These are phyloP conservation scores for Solanum tacnaense DNA, from an alignment of 257 asterid genomes.

Conservation along the genomic window DNA sequence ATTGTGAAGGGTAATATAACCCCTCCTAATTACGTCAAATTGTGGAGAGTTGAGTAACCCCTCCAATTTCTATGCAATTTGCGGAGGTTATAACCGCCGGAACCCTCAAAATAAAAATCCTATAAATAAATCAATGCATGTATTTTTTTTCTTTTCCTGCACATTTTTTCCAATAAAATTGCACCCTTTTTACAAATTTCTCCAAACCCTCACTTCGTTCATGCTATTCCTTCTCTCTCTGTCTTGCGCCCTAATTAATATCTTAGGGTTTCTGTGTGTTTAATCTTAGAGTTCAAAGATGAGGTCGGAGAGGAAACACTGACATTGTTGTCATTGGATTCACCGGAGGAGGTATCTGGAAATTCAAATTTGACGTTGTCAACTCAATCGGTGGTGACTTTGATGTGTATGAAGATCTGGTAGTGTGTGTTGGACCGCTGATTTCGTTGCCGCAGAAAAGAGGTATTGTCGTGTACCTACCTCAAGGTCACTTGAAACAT, in stretches of 20 bases:
- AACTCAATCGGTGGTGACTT: constrained; percentile 17
- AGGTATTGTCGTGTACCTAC: constrained; percentile 63
- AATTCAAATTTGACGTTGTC: constrained; percentile 9
- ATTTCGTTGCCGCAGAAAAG: constrained; percentile 81
- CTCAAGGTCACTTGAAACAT: constrained; percentile 83
- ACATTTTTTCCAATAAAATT: no score
- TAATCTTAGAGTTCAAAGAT: neutral
- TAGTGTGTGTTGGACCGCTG: constrained; percentile 93
- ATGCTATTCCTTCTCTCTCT: no score
- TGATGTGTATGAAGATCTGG: constrained; percentile 90
- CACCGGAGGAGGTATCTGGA: constrained; percentile 9
- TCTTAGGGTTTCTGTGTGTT: constrained; percentile 27
- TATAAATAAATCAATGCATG: no score
- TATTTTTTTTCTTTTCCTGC: no score
- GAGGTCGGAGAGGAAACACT: constrained; percentile 6
- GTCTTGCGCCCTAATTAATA: neutral
- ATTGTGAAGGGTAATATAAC: no score
- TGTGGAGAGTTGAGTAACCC: no score
- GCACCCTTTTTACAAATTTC: no score
- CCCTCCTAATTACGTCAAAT: no score
- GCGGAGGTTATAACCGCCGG: no score
- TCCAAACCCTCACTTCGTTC: no score
- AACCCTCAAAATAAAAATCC: no score
- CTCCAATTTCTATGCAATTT: no score
- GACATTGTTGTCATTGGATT: neutral